Evolutionary conservation across 768 basidiomycete genomes (phyloP).

Genomic region (Suillus decipiens): DNA sequence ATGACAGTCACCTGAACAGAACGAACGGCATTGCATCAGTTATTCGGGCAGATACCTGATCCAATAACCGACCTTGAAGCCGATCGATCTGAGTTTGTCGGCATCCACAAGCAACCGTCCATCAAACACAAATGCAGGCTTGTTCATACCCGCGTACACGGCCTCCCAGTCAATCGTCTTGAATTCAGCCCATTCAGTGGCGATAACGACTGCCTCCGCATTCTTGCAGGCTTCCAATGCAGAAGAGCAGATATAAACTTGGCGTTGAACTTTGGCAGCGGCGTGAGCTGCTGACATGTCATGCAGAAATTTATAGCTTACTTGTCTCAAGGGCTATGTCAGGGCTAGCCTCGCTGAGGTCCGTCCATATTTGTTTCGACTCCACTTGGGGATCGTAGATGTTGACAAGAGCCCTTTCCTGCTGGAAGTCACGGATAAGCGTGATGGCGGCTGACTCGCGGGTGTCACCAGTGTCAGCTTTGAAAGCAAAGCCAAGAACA

Average conservation of each 20-base stretch:
- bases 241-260: slow-evolving; percentile 74
- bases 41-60: not conserved
- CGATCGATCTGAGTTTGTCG: slow-evolving; percentile 77
- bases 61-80: slow-evolving; percentile 68
- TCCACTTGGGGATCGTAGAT: slow-evolving; percentile 93
- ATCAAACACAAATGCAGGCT: slow-evolving; percentile 99
- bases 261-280: slow-evolving; percentile 70
- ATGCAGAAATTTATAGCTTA: slow-evolving; percentile 38
- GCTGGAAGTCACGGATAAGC: slow-evolving; percentile 90
- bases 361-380: slow-evolving; percentile 84
- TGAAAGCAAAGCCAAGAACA: slow-evolving; percentile 98
- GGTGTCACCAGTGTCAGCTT: slow-evolving; percentile 98
- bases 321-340: slow-evolving; percentile 61
- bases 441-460: slow-evolving; percentile 97
- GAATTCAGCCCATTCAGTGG: slow-evolving; percentile 99
- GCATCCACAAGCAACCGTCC: slow-evolving; percentile 87
- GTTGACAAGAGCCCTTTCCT: slow-evolving; percentile 82
- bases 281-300: slow-evolving; percentile 4
- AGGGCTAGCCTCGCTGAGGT: slow-evolving; percentile 72
- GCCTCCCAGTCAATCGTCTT: slow-evolving; percentile 85
- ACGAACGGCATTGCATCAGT: slow-evolving; percentile 7
- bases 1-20: slow-evolving; percentile 54
- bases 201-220: slow-evolving; percentile 92
- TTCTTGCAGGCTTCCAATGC: slow-evolving; percentile 87
- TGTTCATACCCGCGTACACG: slow-evolving; percentile 88